Percentiles rank a stretch among this genome's conserved stretches.
These are phyloP conservation scores for Mycena latifolia DNA, from an alignment of 768 basidiomycete species.

Conservation along the genomic window DNA sequence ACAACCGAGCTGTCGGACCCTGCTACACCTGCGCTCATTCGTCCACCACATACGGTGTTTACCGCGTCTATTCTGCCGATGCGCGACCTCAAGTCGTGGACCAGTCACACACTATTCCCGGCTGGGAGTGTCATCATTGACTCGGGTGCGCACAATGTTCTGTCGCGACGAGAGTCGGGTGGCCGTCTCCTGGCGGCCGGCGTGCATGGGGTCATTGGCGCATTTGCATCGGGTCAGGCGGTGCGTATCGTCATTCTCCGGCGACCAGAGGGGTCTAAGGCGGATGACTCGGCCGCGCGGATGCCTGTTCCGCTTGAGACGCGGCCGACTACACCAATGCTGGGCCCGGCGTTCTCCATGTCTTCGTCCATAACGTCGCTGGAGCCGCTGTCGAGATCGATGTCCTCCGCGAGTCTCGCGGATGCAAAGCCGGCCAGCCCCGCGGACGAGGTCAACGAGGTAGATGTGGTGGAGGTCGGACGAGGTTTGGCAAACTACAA, in stretches of 20 bases:
- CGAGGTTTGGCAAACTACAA: constrained; percentile 97
- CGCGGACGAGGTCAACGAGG: constrained; percentile 56
- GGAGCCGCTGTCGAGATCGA: constrained; percentile 56
- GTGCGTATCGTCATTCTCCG: constrained; percentile 82
- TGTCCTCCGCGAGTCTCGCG: constrained; percentile 45
- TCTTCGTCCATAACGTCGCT: constrained; percentile 61
- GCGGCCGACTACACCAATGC: constrained; percentile 68
- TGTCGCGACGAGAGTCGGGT: constrained; percentile 88
- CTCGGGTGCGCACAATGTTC: constrained; percentile 87
- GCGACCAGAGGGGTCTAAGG: constrained; percentile 40
- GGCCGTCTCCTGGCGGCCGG: constrained; percentile 94
- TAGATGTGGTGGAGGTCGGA: constrained; percentile 89
- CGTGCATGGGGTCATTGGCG: constrained; percentile 87
- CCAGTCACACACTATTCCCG: constrained; percentile 92
- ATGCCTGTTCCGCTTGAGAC: constrained; percentile 57
- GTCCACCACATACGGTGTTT: constrained; percentile 93
- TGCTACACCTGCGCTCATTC: constrained; percentile 40
- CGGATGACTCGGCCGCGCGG: constrained; percentile 48
- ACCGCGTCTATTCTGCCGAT: constrained; percentile 77
- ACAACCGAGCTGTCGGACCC: constrained; percentile 37
- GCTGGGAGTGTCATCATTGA: constrained; percentile 93
- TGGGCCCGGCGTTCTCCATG: constrained; percentile 55
- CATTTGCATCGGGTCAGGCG: constrained; percentile 95
- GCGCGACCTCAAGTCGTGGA: constrained; percentile 95
- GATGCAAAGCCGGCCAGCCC: constrained; percentile 32